Base-by-base conservation (phyloP, 768 basidiomycete genomes). In the Pisolithus orientalis region DNA sequence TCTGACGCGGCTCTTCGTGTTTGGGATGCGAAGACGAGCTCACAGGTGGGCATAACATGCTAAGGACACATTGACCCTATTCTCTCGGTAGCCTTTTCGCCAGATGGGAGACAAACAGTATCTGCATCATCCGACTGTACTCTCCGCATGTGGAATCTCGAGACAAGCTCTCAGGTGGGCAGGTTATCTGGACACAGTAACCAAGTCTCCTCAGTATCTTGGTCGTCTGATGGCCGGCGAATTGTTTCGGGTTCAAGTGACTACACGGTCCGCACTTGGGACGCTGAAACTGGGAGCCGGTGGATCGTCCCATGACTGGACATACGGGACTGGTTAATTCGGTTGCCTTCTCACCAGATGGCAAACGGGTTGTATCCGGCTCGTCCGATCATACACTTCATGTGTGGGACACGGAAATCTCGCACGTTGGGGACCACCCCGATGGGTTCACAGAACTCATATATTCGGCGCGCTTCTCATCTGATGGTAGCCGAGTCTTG, bases 221-320 rank as follows among this genome's bases (percentile, higher is more conserved):
- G 25, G 24, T 53, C 53, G 8, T 50, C 53, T 1, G 50, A 53
- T 28, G 50, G 50, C 13, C 29, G n/a, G 32, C 29, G n/a, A 21
- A 50, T 53, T 28, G 53, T 50, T 8, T 51, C 49, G 3, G 50
- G 53, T 5, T 40, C 21, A 10, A n/a, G 17, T 3, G 49, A 53
- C 27, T 34, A 44, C 29, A 51, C 39, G 6, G 38, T 45, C 28
- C 40, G 31, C 2, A 0, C 52, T 14, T 53, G 53, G 53, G 38
- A 52, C 39, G 27, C 34, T 16, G 25, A 44, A 25, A 44, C 43
- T 24, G 25, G 43, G 27, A 11, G 10, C 42, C 11, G 21, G 42
- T 34, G 13, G 34, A 34, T 13, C 11, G 34, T 34, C 34, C 34
- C 34, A 34, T 34, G 13, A 34, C 1, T 11, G 40, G 40, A 24